Conservation (phyloP, 1,139 yeast species). For the Groenewaldozyma sp. region DNA sequence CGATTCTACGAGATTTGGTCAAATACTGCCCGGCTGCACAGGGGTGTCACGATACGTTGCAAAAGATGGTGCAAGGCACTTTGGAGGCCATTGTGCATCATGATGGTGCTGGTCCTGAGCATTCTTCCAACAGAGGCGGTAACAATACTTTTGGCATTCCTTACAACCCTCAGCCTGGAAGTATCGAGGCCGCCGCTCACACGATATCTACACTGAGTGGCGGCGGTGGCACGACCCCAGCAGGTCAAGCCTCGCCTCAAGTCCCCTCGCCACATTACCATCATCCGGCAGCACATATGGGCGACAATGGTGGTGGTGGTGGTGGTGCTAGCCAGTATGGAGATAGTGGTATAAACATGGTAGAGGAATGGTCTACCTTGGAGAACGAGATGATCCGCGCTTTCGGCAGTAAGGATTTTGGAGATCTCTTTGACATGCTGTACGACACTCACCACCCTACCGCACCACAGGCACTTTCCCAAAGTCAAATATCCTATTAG, state of each 20-base stretch:
- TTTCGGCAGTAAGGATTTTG: not conserved
- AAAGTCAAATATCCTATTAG: too few species aligned
- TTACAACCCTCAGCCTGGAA: too few species aligned
- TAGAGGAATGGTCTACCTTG: not conserved
- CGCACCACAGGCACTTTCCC: too few species aligned
- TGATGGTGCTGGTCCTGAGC: too few species aligned
- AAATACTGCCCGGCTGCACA: slow-evolving; percentile 1
- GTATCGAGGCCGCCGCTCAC: too few species aligned
- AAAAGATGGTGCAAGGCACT: not conserved
- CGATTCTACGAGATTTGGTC: not conserved
- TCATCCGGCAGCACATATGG: too few species aligned
- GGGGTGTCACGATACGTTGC: not conserved
- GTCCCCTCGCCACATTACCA: too few species aligned
- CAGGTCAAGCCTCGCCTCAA: too few species aligned
- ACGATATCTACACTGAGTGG: not conserved
- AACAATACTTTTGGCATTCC: too few species aligned
- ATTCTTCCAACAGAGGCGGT: not conserved
- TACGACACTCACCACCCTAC: too few species aligned
- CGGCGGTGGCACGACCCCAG: too few species aligned
- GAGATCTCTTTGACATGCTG: not conserved
- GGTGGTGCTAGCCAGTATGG: not conserved
- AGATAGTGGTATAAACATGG: not conserved
- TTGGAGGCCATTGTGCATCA: not conserved
- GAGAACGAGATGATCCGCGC: not conserved
- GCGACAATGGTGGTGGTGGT: too few species aligned